Base-by-base conservation (phyloP, 2,329 filamentous ascomycete genomes). In the Pseudogymnoascus sp. region DNA sequence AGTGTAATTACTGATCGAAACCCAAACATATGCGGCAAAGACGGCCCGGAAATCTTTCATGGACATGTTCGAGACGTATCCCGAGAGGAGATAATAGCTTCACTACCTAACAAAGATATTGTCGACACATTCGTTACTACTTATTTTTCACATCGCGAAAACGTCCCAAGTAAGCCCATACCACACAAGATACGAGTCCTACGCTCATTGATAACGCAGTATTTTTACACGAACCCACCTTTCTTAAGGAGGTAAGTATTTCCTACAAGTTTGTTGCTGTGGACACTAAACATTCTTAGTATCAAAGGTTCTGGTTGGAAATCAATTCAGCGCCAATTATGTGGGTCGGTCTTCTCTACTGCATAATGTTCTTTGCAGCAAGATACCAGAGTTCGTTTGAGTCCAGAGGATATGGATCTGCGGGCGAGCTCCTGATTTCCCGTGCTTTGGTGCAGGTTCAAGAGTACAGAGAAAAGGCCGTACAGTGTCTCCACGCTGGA, bases 261-360 rank as follows among this genome's bases (percentile, higher is more conserved):
- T 31, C 50, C 6, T 24, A 26, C 19, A 5, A 56, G 19, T 38
- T 14, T 10, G 11, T 24, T 28, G 7, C 22, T 26, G 26, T 8
- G 8, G 61, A 62, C 66, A 53, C 67, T 46, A 66, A 16, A n/a
- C 22, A 5, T 37, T 14, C 14, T 37, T 37, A 37, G 35, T 37
- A 37, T 37, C 4, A 37, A n/a, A 37, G 12, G 12, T 6, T 6
- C 40, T 37, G 14, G 6, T 43, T 59, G 10, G 61, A 22, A 7
- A 26, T 40, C 73, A 72, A 28, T 83, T 83, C 67, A 4, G 69
- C 73, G 0, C 74, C 79, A 0, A 66, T 81, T 2, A 78, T 81
- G 50, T 84, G 81, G 81, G 73, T 85, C 62, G 80, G 81, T 1
- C 75, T 81, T n/a, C 72, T 85, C 5, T 84, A 64, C 38, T 60